Evolutionary conservation across 2,329 filamentous ascomycete genomes (phyloP).

Genomic region (Trichoderma sp.): DNA sequence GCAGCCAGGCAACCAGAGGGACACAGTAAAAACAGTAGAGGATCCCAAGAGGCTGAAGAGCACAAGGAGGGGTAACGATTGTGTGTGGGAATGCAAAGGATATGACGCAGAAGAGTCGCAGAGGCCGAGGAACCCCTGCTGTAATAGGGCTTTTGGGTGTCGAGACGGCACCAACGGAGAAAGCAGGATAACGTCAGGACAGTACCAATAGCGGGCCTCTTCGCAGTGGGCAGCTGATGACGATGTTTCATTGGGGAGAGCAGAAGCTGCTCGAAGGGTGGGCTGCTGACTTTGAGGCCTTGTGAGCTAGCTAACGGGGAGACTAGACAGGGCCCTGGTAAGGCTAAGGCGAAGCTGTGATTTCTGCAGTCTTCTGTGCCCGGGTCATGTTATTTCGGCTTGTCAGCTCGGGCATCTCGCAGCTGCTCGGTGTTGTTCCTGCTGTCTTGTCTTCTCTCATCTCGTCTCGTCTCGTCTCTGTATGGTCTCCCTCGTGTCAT

Average conservation of each 20-base stretch:
- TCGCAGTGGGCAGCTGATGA: constrained; percentile 20
- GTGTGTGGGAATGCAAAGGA: constrained; percentile 9
- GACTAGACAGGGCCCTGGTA: constrained; percentile 13
- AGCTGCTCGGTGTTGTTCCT: neutral
- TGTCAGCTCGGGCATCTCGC: neutral
- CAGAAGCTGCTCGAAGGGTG: neutral
- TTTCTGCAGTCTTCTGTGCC: neutral
- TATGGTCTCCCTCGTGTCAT: neutral
- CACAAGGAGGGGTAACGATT: constrained; percentile 3
- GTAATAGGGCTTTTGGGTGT: neutral
- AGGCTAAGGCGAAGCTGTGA: neutral
- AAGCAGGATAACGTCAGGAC: constrained; percentile 20
- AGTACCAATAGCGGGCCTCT: constrained; percentile 19
- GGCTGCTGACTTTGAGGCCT: constrained; percentile 13
- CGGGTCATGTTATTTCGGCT: neutral
- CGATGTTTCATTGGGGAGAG: constrained; percentile 10
- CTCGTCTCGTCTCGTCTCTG: neutral
- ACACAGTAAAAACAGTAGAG: constrained; percentile 14
- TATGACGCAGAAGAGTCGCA: constrained; percentile 18
- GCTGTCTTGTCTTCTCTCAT: neutral
- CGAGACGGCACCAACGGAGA: constrained; percentile 6
- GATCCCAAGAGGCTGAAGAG: constrained; percentile 8
- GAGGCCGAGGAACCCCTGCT: constrained; percentile 1
- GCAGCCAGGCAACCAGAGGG: constrained; percentile 17
- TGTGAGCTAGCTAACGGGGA: constrained; percentile 8